Conservation (phyloP, 495 filamentous ascomycete species). For the Lasiosphaeria miniovina region DNA sequence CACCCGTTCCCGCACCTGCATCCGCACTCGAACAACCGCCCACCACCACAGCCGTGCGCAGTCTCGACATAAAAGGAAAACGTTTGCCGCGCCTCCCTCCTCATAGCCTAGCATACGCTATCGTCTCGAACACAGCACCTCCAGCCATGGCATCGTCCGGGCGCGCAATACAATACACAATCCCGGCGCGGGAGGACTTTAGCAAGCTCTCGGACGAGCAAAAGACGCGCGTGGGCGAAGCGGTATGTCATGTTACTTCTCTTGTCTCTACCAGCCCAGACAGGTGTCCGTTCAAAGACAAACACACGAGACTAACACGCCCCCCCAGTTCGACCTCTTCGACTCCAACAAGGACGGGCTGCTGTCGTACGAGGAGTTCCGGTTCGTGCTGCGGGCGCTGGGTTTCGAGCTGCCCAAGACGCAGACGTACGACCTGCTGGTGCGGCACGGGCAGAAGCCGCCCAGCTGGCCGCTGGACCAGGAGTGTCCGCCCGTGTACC, state of each 20-base stretch:
- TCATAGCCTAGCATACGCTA: too few species aligned
- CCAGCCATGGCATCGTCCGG: conserved; percentile 25
- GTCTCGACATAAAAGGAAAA: too few species aligned
- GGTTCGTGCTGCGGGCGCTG: conserved; percentile 93
- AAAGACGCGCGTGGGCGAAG: conserved; percentile 34
- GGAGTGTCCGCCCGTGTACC: conserved; percentile 36
- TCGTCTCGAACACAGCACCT: not conserved
- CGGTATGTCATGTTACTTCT: conserved; percentile 19
- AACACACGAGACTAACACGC: conserved; percentile 3
- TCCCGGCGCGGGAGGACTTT: conserved; percentile 33
- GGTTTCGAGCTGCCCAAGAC: conserved; percentile 65
- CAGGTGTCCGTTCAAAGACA: not conserved
- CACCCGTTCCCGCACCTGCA: too few species aligned
- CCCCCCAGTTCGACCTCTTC: conserved; percentile 81
- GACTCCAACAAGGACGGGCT: conserved; percentile 92
- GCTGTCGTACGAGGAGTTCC: conserved; percentile 97
- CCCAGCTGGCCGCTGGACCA: conserved; percentile 35
- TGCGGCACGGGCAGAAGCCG: conserved; percentile 34
- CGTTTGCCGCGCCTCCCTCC: too few species aligned
- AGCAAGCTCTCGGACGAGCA: conserved; percentile 36
- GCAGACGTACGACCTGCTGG: conserved; percentile 36
- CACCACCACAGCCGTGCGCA: too few species aligned
- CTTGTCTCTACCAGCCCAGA: not conserved
- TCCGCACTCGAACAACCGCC: too few species aligned
- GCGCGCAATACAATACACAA: conserved; percentile 35